Evolutionary conservation across 2,329 filamentous ascomycete species (phyloP).

Genomic region (Neonectria neomacrospora): DNA sequence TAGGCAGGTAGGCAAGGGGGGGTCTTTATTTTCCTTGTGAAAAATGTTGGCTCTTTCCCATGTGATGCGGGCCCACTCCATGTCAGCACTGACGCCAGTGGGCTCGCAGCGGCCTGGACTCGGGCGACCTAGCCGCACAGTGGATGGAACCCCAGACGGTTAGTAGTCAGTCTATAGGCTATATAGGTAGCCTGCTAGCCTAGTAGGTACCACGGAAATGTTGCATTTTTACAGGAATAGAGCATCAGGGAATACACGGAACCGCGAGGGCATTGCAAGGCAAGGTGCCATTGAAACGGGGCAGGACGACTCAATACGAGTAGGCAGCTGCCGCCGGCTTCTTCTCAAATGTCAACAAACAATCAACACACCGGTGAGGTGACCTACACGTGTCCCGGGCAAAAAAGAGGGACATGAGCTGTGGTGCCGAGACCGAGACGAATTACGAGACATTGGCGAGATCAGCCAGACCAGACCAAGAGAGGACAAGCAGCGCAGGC

Average conservation of each 20-base stretch:
- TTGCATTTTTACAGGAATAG: not conserved
- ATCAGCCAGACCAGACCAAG: not conserved
- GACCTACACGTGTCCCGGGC: conserved; percentile 25
- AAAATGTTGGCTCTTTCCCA: not conserved
- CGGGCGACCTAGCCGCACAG: too few species aligned
- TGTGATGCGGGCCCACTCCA: not conserved
- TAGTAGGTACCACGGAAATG: not conserved
- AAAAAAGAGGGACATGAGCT: conserved; percentile 8
- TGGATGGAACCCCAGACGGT: too few species aligned
- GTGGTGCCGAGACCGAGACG: not conserved
- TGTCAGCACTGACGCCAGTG: not conserved
- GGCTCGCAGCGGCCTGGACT: not conserved
- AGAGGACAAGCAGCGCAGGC: not conserved
- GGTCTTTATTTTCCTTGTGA: conserved; percentile 1
- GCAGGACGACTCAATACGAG: not conserved
- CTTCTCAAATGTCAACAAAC: not conserved
- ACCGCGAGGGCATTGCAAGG: not conserved
- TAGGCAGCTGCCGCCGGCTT: too few species aligned
- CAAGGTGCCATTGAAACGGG: not conserved
- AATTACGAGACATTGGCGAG: conserved; percentile 9
- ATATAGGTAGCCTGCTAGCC: too few species aligned
- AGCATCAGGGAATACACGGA: not conserved
- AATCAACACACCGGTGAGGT: conserved; percentile 16
- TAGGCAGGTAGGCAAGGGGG: not conserved
- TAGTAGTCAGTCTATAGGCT: too few species aligned